Base-by-base conservation (phyloP, 2,329 filamentous ascomycete species). In the Colletotrichum tamarilloi region DNA sequence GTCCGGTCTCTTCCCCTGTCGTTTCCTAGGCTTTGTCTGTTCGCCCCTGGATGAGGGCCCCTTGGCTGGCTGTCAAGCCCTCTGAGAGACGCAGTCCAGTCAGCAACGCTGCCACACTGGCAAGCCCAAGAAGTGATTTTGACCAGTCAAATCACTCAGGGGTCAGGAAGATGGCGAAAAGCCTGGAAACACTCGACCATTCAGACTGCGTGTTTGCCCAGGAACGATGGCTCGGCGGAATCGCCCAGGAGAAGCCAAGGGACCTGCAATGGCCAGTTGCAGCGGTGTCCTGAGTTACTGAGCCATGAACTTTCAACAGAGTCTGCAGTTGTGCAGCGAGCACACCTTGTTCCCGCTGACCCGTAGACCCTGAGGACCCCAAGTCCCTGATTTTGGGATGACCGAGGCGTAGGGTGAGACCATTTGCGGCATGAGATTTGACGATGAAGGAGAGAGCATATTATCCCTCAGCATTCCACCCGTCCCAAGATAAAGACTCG, bases 181-280 rank as follows among this genome's bases (percentile, higher is more conserved):
- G 52, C 49, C 63, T 52, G 72, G 30, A 75, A 70, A 70, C 68
- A 73, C 35, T 62, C 65, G 68, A 49, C 74, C 74, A 73, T 55
- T 73, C 68, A 72, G 52, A 35, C 42, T 26, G 59, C 60, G n/a
- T 16, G 62, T 65, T 67, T 62, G 65, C 55, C 62, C 14, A 35
- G 30, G 30, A 42, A 62, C 52, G 59, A 38, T 58, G 52, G 68
- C 55, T 68, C 68, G 58, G 55, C 63, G 72, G 66, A 74, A 62
- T 58, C 63, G 62, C 35, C 68, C 28, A 57, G 59, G 19, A 58
- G 62, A 60, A 62, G 42, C 49, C 52, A 66, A 52, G 49, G 59
- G 38, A 55, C 30, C 57, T 38, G 12, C 16, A 22, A 19, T 53
- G 53, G 59, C 67, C 67, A 65, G 63, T 74, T 49, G 52, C 24